These are phyloP conservation scores for Ophiocordyceps unilateralis DNA, from an alignment of 2,329 filamentous ascomycete species.

Conservation along the genomic window DNA sequence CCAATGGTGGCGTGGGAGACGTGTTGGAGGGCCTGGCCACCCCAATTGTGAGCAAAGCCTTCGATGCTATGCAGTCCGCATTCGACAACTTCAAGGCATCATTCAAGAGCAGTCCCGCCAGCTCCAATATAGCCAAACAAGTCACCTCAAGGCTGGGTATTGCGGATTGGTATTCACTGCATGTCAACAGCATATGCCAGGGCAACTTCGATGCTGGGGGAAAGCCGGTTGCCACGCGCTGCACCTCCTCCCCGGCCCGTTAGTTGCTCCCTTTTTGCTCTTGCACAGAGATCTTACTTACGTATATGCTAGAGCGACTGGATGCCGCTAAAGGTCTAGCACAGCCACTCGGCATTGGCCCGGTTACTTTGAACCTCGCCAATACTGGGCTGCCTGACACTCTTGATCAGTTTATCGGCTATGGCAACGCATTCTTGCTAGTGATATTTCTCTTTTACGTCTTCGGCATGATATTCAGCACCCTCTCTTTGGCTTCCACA, in stretches of 20 bases:
- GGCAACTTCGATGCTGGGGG: not conserved
- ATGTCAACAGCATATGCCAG: not conserved
- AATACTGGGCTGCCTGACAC: not conserved
- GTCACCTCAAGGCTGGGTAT: not conserved
- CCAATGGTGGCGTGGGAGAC: not conserved
- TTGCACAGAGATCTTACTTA: not conserved
- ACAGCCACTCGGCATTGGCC: not conserved
- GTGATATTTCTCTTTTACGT: not conserved
- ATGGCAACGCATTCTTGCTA: not conserved
- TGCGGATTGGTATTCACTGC: not conserved
- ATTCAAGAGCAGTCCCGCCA: not conserved
- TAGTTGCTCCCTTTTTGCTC: not conserved
- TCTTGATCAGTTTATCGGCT: not conserved
- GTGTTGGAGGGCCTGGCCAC: not conserved
- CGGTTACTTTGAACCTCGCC: not conserved
- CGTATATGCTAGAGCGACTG: not conserved
- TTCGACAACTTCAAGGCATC: not conserved
- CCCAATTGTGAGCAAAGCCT: not conserved
- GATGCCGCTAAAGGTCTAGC: not conserved
- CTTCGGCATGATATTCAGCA: not conserved
- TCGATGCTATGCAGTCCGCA: not conserved
- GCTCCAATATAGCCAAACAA: not conserved
- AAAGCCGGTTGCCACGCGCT: not conserved
- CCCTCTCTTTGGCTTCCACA: not conserved
- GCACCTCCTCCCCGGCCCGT: not conserved